Evolutionary conservation across 257 asterid species (phyloP).

Genomic region (Cordia subcordata): DNA sequence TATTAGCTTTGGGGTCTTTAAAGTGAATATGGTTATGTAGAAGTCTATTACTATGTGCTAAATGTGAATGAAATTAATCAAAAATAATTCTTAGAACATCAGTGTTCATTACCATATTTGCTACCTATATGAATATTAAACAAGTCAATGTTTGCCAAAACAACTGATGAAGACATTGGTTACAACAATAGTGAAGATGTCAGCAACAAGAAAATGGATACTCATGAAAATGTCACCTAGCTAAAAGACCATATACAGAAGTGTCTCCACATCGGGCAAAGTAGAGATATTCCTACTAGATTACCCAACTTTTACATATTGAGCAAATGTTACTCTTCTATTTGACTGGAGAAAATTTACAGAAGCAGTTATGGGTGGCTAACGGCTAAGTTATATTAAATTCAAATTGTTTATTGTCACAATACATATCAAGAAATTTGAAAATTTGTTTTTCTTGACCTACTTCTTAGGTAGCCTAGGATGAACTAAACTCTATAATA

Average conservation of each 20-base stretch:
- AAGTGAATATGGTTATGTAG: no score
- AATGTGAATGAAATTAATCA: no score
- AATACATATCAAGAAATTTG: neutral
- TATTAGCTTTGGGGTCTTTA: no score
- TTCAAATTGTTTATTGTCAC: neutral
- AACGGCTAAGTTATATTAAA: neutral
- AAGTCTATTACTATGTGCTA: no score
- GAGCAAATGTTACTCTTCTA: no score
- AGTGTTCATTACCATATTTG: no score
- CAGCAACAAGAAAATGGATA: neutral
- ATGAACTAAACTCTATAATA: conserved; percentile 11
- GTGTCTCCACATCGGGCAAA: neutral
- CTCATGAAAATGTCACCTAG: neutral
- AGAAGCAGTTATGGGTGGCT: neutral
- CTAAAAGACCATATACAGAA: neutral
- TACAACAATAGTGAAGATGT: neutral
- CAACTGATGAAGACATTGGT: conserved; percentile 32
- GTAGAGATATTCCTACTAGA: conserved; percentile 6
- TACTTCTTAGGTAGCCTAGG: conserved; percentile 22
- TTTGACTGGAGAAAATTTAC: no score
- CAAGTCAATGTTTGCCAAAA: neutral
- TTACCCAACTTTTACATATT: no score
- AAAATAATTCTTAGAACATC: no score
- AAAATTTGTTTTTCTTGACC: neutral
- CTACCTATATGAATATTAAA: no score